Percentiles rank a stretch among this genome's conserved stretches.
Evolutionary conservation across 305 asterid species (phyloP).

Genomic region (Solanum hybrid): DNA sequence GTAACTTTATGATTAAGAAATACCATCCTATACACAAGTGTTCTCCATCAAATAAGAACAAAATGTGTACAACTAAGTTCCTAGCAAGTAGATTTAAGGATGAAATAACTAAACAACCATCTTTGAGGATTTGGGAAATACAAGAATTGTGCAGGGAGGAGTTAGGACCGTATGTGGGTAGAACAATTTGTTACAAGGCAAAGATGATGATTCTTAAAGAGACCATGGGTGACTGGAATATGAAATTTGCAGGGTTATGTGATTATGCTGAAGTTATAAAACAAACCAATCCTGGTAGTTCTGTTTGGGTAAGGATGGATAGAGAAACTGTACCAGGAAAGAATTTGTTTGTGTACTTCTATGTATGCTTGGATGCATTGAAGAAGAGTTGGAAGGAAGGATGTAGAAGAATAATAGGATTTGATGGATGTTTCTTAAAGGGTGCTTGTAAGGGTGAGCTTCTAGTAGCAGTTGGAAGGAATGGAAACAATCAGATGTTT

Average conservation of each 20-base stretch:
- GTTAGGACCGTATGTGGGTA: neutral
- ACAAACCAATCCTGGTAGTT: neutral
- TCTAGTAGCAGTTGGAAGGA: neutral
- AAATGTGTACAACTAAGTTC: neutral
- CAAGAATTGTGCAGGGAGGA: neutral
- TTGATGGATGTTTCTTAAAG: neutral
- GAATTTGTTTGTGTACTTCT: neutral
- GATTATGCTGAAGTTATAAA: neutral
- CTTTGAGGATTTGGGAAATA: neutral
- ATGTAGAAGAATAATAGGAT: neutral
- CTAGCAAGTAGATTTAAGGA: neutral
- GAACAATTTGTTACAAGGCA: neutral
- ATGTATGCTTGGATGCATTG: neutral
- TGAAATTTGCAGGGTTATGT: neutral
- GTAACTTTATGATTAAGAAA: neutral
- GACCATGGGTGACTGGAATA: neutral
- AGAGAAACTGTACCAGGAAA: neutral
- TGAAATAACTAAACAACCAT: neutral
- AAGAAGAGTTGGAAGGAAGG: neutral
- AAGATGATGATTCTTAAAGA: neutral
- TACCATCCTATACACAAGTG: neutral
- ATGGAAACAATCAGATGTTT: neutral
- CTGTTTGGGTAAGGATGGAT: neutral
- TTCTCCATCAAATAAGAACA: neutral
- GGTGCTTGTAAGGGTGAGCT: neutral